Evolutionary conservation across 192 early-diverging fungal species (phyloP), one percentile per base, ranked within the genome.

Genomic region (Entophlyctis luteolus): DNA sequence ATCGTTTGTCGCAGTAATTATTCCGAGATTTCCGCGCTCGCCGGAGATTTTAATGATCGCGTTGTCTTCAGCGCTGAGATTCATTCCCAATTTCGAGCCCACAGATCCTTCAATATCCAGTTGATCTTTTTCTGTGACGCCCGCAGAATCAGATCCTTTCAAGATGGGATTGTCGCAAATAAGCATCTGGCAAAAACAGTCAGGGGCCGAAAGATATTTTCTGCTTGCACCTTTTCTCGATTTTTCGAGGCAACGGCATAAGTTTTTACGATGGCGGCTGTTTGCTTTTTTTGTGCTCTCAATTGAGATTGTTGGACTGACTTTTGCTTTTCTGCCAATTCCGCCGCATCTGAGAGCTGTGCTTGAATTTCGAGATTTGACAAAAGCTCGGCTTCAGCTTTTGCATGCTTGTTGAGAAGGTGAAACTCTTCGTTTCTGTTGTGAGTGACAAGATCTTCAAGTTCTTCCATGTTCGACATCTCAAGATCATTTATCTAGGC

Each of bases 401-500:
- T 10, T 6, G 37, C 5, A 25, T 59, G 54, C 31, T 68, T 68
- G 36, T 36, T 4, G 12, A 68, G 18, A 23, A 68, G 54, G n/a
- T 59, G 20, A 48, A 59, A 68, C 39, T 68, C 67, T 18, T 68
- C 67, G 2, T 32, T 4, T 16, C 67, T 36, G 39, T 59, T n/a
- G 16, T 56, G 55, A 4, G 28, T 37, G 38, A 2, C 18, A 3
- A 68, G 12, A 27, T 56, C 53, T 38, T 68, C 67, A 23, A 59
- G n/a, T 28, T 68, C 67, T 28, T 57, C 67, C 38, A 55, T 53
- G 55, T 45, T 58, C 5, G 8, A 23, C 23, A 59, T 53, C 5
- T 68, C 67, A 32, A 68, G 38, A 46, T 68, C 67, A 37, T 68
- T 68, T 37, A 68, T 31, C 65, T 68, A 35, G 2, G 14, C 20